A percentile compares a stretch with the other conserved stretches of the same genome.
Evolutionary conservation across 805 yeast genomes (phyloP).

Genomic region (Saccharomycopsis babjevae): DNA sequence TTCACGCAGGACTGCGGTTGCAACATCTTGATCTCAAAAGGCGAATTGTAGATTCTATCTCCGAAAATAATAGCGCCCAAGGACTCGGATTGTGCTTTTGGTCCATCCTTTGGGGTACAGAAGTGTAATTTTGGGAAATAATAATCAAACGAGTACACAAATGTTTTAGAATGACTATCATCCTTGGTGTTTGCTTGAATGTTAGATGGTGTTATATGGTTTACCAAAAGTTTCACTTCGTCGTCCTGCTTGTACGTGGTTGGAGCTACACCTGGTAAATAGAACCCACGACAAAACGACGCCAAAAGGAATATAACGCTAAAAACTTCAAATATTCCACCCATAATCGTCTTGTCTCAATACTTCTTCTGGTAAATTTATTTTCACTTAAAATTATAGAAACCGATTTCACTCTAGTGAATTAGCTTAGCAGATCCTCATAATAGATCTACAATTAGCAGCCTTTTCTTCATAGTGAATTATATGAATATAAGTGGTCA

Average conservation of each 20-base stretch:
- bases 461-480: too few species aligned
- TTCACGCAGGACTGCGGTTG: constrained; percentile 55
- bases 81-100: constrained; percentile 61
- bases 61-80: constrained; percentile 92
- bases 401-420: not conserved
- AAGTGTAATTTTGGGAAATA: constrained; percentile 77
- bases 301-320: not conserved
- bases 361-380: not conserved
- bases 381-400: not conserved
- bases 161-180: constrained; percentile 37
- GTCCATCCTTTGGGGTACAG: constrained; percentile 62
- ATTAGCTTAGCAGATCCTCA: too few species aligned
- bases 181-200: constrained; percentile 28
- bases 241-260: constrained; percentile 74
- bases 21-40: constrained; percentile 72
- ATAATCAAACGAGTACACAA: constrained; percentile 68
- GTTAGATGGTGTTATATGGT: constrained; percentile 78
- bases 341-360: not conserved
- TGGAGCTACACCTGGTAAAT: constrained; percentile 94
- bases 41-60: constrained; percentile 89
- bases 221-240: constrained; percentile 67
- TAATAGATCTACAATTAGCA: too few species aligned
- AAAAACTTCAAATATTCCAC: not conserved
- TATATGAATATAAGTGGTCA: too few species aligned
- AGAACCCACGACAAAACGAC: constrained; percentile 34